A percentile compares a stretch with the other conserved stretches of the same genome.
These are phyloP conservation scores for Globisporangium okanoganense DNA, from an alignment of 352 stramenopile genomes.

Conservation along the genomic window DNA sequence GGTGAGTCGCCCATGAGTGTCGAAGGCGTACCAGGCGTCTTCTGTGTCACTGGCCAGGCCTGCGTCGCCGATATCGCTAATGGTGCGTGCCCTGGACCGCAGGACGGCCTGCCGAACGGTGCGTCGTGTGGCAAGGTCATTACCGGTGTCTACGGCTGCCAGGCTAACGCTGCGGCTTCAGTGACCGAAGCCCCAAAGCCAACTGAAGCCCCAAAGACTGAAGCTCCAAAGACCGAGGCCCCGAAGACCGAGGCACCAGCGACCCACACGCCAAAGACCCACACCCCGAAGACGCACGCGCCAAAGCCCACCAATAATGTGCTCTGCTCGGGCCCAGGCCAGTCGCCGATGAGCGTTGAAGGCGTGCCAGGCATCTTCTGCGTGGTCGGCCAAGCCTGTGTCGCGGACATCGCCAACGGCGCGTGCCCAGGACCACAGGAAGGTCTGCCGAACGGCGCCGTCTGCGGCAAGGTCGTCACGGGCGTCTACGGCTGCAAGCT, in stretches of 20 bases:
- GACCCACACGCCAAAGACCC: background rate
- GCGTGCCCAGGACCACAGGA: conserved; percentile 12
- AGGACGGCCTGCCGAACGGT: conserved; percentile 14
- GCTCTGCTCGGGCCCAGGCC: background rate
- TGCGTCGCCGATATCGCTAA: conserved; percentile 15
- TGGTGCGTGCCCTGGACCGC: conserved; percentile 15
- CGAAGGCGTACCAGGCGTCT: conserved; percentile 16
- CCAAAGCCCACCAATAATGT: background rate
- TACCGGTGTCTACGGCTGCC: conserved; percentile 4
- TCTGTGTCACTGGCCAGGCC: conserved; percentile 14
- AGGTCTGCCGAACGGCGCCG: conserved; percentile 9
- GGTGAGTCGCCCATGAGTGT: conserved; percentile 18
- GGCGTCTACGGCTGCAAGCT: conserved; percentile 3
- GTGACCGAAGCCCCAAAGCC: background rate
- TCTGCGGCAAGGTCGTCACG: background rate
- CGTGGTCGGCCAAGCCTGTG: conserved; percentile 11
- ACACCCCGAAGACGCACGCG: background rate
- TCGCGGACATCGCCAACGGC: conserved; percentile 9
- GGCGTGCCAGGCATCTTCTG: conserved; percentile 13
- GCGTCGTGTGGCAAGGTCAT: conserved; percentile 9
- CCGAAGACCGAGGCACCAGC: background rate
- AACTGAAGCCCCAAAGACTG: background rate
- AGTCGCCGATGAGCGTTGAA: conserved; percentile 1
- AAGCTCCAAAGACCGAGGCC: background rate
- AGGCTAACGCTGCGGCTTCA: background rate